Conservation (phyloP, 2,329 filamentous ascomycete genomes). For the Cladophialophora bantiana region DNA sequence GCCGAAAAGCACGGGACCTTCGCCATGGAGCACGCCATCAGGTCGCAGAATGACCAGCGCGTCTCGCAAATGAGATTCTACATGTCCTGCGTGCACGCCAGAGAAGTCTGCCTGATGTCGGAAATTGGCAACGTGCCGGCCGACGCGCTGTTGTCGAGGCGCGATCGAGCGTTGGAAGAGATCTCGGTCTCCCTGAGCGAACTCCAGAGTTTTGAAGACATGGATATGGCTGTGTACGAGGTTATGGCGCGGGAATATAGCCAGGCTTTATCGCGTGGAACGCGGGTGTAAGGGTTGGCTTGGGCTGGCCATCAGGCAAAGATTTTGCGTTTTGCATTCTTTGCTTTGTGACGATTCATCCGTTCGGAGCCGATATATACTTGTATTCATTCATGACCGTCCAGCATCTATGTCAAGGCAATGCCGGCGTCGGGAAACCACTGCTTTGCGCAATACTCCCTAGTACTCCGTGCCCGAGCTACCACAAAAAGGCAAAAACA, state of each 20-base stretch:
- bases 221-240: conserved; percentile 31
- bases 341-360: neutral
- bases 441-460: too few relatives aligned
- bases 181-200: conserved; percentile 15
- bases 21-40: conserved; percentile 20
- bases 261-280: neutral
- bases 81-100: conserved; percentile 23
- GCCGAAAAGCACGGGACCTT: conserved; percentile 18
- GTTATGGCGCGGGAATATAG: conserved; percentile 22
- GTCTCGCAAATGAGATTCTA: conserved; percentile 29
- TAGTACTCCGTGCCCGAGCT: too few relatives aligned
- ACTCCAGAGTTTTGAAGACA: conserved; percentile 9
- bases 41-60: conserved; percentile 23
- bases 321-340: neutral
- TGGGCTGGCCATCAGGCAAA: neutral
- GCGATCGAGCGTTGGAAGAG: conserved; percentile 10
- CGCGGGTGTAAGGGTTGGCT: neutral
- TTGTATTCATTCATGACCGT: neutral
- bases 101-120: conserved; percentile 19
- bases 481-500: too few relatives aligned
- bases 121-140: neutral
- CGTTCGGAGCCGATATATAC: too few relatives aligned
- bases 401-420: neutral
- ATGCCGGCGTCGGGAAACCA: too few relatives aligned
- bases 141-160: conserved; percentile 3